Percentiles rank a stretch among this genome's conserved stretches.
phyloP scores from a whole-genome alignment of 257 asterid species.

The Penstemon newberryi region DNA sequence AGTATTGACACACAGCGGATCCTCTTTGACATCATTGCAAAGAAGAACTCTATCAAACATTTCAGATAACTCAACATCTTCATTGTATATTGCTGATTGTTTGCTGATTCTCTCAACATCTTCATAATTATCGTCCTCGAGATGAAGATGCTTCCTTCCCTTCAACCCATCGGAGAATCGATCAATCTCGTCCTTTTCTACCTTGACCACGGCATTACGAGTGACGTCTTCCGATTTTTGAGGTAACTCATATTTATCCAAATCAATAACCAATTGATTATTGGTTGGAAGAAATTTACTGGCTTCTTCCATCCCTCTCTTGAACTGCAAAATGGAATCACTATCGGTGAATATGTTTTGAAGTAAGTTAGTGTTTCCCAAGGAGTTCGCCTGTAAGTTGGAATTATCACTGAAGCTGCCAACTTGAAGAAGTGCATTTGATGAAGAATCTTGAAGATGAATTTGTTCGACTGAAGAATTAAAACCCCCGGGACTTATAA shows the following conservation, averaged over 20 bases:
- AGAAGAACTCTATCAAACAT: conserved; percentile 81
- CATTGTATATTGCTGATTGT: conserved; percentile 65
- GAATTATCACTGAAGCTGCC: conserved; percentile 31
- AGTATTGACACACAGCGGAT: conserved; percentile 24
- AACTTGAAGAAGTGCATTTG: conserved; percentile 35
- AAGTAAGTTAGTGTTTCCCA: conserved; percentile 34
- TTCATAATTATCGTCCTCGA: conserved; percentile 54
- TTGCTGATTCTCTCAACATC: conserved; percentile 74
- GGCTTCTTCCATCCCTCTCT: conserved; percentile 95
- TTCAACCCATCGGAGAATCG: conserved; percentile 37
- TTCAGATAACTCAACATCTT: conserved; percentile 78
- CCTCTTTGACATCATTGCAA: conserved; percentile 44
- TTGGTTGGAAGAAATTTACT: conserved; percentile 68
- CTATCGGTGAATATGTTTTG: conserved; percentile 53
- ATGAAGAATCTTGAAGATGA: conserved; percentile 35
- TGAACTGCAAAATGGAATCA: conserved; percentile 78
- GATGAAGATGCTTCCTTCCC: conserved; percentile 77
- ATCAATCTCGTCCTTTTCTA: conserved; percentile 51
- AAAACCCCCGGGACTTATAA: conserved; percentile 47
- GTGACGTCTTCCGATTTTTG: conserved; percentile 52
- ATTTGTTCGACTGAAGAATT: conserved; percentile 37
- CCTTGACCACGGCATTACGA: conserved; percentile 43
- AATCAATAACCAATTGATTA: conserved; percentile 64
- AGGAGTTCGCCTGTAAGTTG: conserved; percentile 38
- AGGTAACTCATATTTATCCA: conserved; percentile 73